Percentiles rank a stretch among this genome's conserved stretches.
Evolutionary conservation across 208 protist genomes (phyloP).

Genomic region (Borovskyia barvae): DNA sequence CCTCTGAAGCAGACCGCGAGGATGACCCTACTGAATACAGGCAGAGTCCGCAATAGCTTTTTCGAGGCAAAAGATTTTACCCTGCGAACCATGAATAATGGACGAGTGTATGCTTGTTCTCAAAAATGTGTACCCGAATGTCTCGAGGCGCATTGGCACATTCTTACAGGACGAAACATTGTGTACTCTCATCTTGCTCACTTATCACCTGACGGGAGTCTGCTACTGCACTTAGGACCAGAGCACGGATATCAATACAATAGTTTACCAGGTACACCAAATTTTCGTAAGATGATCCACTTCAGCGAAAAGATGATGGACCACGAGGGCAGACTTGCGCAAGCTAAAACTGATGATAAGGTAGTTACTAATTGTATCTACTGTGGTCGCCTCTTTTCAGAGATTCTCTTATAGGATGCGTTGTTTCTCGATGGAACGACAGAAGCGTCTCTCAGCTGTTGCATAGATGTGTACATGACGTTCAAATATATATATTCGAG

Average conservation of each 20-base stretch:
- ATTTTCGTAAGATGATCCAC: slow-evolving; percentile 74
- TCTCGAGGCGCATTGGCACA: slow-evolving; percentile 86
- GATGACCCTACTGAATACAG: slow-evolving; percentile 68
- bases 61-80: slow-evolving; percentile 75
- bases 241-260: slow-evolving; percentile 91
- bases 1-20: slow-evolving; percentile 24
- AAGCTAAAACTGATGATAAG: slow-evolving; percentile 60
- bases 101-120: slow-evolving; percentile 73
- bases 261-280: slow-evolving; percentile 59
- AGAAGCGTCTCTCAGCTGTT: neutral
- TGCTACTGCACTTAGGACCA: slow-evolving; percentile 56
- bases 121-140: slow-evolving; percentile 58
- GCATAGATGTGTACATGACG: neutral
- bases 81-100: slow-evolving; percentile 60
- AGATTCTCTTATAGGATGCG: slow-evolving; percentile 62
- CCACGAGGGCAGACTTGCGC: slow-evolving; percentile 36
- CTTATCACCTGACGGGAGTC: slow-evolving; percentile 55
- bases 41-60: slow-evolving; percentile 70
- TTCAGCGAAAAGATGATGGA: slow-evolving; percentile 67
- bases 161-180: slow-evolving; percentile 60
- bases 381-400: slow-evolving; percentile 50
- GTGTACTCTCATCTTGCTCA: slow-evolving; percentile 79
- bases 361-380: slow-evolving; percentile 62
- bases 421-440: too few species aligned
- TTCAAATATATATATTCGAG: neutral